Percentiles rank a stretch among this genome's conserved stretches.
Evolutionary conservation across 257 asterid genomes (phyloP).

Genomic region (Paraleonurus japonicus): DNA sequence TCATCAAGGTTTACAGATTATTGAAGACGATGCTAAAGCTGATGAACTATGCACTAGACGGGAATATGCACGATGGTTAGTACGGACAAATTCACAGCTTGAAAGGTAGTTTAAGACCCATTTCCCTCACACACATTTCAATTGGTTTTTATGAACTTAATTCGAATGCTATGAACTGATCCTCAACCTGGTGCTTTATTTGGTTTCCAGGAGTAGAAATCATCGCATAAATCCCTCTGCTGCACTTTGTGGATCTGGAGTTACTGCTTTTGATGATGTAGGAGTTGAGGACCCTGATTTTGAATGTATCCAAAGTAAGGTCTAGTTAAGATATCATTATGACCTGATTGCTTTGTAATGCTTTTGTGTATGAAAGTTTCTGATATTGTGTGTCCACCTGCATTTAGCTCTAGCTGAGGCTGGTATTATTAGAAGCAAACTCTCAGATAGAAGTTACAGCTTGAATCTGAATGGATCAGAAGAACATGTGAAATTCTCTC

Average conservation of each 20-base stretch:
- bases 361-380: neutral
- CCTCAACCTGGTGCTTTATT: slow-evolving; percentile 21
- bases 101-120: slow-evolving; percentile 58
- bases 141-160: neutral
- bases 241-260: slow-evolving; percentile 69
- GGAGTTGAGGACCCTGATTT: slow-evolving; percentile 79
- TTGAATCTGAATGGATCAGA: slow-evolving; percentile 33
- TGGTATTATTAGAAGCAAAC: slow-evolving; percentile 83
- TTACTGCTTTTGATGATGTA: slow-evolving; percentile 77
- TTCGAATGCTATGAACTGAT: neutral
- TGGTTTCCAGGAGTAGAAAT: slow-evolving; percentile 51
- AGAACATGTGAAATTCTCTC: slow-evolving; percentile 43
- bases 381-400: slow-evolving; percentile 23
- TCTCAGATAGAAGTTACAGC: slow-evolving; percentile 30
- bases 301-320: slow-evolving; percentile 70
- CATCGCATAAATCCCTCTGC: slow-evolving; percentile 59
- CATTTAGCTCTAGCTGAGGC: slow-evolving; percentile 82
- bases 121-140: neutral
- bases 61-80: slow-evolving; percentile 90
- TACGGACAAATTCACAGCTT: slow-evolving; percentile 55
- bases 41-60: slow-evolving; percentile 86
- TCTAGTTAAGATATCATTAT: slow-evolving; percentile 14
- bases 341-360: neutral
- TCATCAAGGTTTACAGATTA: slow-evolving; percentile 60
- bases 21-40: slow-evolving; percentile 70